Base-by-base conservation (phyloP, 169 alveolate species). In the Plasmodium chabaudi region DNA sequence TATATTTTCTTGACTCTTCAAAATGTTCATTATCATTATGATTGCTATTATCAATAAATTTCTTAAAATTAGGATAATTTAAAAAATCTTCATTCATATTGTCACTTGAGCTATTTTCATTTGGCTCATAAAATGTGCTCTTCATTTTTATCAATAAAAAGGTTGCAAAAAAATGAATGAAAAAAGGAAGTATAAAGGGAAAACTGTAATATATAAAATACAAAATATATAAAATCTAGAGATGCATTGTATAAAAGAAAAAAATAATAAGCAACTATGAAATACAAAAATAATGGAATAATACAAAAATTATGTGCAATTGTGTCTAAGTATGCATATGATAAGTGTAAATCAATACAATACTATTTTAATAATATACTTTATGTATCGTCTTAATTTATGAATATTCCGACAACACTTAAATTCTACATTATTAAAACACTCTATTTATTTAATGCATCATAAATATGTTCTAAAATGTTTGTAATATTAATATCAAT, bases 1-100 rank as follows among this genome's bases (percentile, higher is more conserved):
- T 82, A 67, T 82, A 82, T 59, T 82, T 82, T 56, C 90, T 55
- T 1, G 90, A 82, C 61, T 82, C 90, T 47, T 82, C 90, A 71
- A 82, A 82, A 65, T 75, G 47, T 23, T 75, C 75, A 46, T 53
- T 68, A 19, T 82, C 65, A 82, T 27, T 55, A 67, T 79, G 34
- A 55, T 67, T 79, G 68, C 46, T 82, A 46, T 49, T 68, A 70
- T 57, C 72, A 67, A 82, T 67, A 49, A 51, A 65, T 44, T 67
- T 82, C 44, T 55, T 67, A 67, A 82, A 67, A 82, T 82, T 82
- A 19, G 90, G 79, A 25, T 82, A 67, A 59, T 55, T 55, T 56
- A 82, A 82, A 82, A 61, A 82, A 65, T 67, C 82, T n/a, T 61
- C 72, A 65, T 67, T 70, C 90, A 82, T 21, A 46, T 65, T 53